Evolutionary conservation across 345 rosid species (phyloP).

Genomic region (thale cress (Arabidopsis thaliana)): TAIR10.1 NC_003071.7:11717001-11717500

Average conservation of each 20-base stretch:
- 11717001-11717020: conserved; percentile 52
- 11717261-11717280: conserved; percentile 14
- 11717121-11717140: not conserved
- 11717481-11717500: not conserved
- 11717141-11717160: conserved; percentile 60
- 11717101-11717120: not conserved
- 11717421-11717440: conserved; percentile 46
- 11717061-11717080: conserved; percentile 20
- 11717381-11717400: conserved; percentile 30
- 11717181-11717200: conserved; percentile 68
- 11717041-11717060: conserved; percentile 59
- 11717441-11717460: conserved; percentile 37
- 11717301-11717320: conserved; percentile 23
- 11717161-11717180: conserved; percentile 58
- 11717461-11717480: conserved; percentile 31
- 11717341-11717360: not conserved
- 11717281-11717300: conserved; percentile 54
- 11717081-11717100: not conserved
- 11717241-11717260: conserved; percentile 46
- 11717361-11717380: conserved; percentile 37
- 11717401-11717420: conserved; percentile 50
- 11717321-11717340: conserved; percentile 13
- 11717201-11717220: conserved; percentile 50
- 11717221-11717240: conserved; percentile 50
- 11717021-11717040: conserved; percentile 63